A percentile compares a stretch with the other conserved stretches of the same genome.
These are phyloP conservation scores for Xylaria palmicola DNA, from an alignment of 495 filamentous ascomycete species.

Conservation along the genomic window DNA sequence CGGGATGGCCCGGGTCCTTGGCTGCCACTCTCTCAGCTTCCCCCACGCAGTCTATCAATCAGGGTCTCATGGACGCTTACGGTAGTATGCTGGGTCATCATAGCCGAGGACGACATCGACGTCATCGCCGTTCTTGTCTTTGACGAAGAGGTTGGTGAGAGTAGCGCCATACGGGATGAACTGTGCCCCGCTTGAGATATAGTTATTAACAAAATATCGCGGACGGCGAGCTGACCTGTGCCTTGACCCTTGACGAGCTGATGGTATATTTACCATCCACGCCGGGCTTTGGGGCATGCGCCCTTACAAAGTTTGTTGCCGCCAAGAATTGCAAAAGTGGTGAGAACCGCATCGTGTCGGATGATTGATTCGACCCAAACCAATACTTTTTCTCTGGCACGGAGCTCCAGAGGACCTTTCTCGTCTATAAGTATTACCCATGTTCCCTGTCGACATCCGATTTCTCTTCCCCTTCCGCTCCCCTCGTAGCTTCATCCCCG, in stretches of 20 bases:
- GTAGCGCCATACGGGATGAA: conserved; percentile 57
- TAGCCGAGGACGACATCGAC: conserved; percentile 55
- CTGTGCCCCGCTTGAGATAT: conserved; percentile 25
- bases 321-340: conserved; percentile 24
- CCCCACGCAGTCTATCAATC: not conserved
- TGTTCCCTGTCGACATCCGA: not conserved
- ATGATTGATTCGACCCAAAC: not conserved
- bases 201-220: not conserved
- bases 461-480: not conserved
- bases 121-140: conserved; percentile 55
- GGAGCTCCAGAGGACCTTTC: not conserved
- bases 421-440: not conserved
- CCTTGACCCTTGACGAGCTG: conserved; percentile 49
- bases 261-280: conserved; percentile 45
- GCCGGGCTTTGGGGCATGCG: conserved; percentile 23
- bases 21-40: conserved; percentile 31
- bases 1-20: conserved; percentile 47
- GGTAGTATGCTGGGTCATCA: conserved; percentile 51
- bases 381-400: not conserved
- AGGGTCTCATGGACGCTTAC: conserved; percentile 25
- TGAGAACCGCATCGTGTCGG: conserved; percentile 25
- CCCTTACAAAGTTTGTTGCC: conserved; percentile 21
- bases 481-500: not conserved
- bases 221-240: conserved; percentile 44
- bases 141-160: conserved; percentile 58